A percentile compares a stretch with the other conserved stretches of the same genome.
phyloP scores from a whole-genome alignment of 306 rosid species.

The Comarum palustre region DNA sequence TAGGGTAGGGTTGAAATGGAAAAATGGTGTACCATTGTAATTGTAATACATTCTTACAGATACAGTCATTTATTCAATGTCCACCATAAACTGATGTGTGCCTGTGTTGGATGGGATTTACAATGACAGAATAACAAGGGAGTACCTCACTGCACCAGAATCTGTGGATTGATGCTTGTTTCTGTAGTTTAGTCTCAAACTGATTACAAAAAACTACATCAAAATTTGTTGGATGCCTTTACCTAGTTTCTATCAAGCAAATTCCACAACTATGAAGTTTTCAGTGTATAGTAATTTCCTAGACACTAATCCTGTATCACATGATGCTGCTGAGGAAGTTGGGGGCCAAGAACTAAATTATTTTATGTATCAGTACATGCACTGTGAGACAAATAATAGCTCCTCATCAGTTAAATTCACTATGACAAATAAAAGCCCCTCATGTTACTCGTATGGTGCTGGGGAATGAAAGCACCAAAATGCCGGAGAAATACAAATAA shows the following conservation, averaged over 20 bases:
- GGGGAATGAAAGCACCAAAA: constrained; percentile 15
- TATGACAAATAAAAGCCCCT: neutral
- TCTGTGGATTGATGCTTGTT: neutral
- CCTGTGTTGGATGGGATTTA: neutral
- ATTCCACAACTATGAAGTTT: neutral
- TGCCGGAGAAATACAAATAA: constrained; percentile 9
- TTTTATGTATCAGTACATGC: constrained; percentile 20
- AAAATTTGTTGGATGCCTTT: too few species aligned
- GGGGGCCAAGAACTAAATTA: neutral
- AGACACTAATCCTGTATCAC: neutral
- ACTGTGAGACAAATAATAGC: neutral
- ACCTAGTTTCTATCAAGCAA: neutral
- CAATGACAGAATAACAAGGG: neutral
- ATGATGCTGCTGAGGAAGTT: neutral
- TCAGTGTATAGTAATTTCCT: neutral
- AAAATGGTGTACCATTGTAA: constrained; percentile 29
- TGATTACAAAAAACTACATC: too few species aligned
- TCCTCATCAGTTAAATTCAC: constrained; percentile 11
- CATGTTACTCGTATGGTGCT: constrained; percentile 11
- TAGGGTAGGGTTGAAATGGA: constrained; percentile 17
- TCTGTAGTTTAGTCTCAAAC: neutral
- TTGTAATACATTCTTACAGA: constrained; percentile 25
- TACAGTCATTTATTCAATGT: constrained; percentile 6
- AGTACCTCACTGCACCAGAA: neutral
- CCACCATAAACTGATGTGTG: neutral